These are phyloP conservation scores for Pulveroboletus frians DNA, from an alignment of 768 basidiomycete species.

Conservation along the genomic window DNA sequence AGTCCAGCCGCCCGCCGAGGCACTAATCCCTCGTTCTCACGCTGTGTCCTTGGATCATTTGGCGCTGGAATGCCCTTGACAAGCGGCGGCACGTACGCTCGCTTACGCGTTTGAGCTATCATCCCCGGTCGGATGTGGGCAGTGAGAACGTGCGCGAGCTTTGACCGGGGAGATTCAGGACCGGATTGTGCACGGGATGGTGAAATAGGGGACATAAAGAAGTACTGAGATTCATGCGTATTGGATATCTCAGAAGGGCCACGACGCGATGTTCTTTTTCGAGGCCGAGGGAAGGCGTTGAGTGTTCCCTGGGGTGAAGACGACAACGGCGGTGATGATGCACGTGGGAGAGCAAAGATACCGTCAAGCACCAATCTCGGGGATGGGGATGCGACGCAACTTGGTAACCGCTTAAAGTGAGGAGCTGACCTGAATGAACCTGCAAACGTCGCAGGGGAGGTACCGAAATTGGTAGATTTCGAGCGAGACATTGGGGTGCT, in stretches of 20 bases:
- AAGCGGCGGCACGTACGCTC: not conserved
- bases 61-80: conserved; percentile 1
- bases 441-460: not conserved
- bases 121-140: not conserved
- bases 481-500: not conserved
- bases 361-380: conserved; percentile 20
- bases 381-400: conserved; percentile 6
- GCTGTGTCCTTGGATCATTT: not conserved
- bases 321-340: not conserved
- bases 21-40: conserved; percentile 9
- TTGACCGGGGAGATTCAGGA: conserved; percentile 17
- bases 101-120: not conserved
- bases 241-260: not conserved
- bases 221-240: not conserved
- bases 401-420: not conserved
- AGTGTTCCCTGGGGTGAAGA: not conserved
- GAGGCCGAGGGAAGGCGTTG: not conserved
- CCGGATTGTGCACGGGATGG: not conserved
- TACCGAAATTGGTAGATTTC: not conserved
- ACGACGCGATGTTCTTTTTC: not conserved
- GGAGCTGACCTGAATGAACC: not conserved
- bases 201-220: not conserved
- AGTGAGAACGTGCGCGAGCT: conserved; percentile 18
- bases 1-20: not conserved
- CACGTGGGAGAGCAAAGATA: conserved; percentile 15